Base-by-base conservation (phyloP, 2,329 filamentous ascomycete species). In the Xylariaceae sp. region DNA sequence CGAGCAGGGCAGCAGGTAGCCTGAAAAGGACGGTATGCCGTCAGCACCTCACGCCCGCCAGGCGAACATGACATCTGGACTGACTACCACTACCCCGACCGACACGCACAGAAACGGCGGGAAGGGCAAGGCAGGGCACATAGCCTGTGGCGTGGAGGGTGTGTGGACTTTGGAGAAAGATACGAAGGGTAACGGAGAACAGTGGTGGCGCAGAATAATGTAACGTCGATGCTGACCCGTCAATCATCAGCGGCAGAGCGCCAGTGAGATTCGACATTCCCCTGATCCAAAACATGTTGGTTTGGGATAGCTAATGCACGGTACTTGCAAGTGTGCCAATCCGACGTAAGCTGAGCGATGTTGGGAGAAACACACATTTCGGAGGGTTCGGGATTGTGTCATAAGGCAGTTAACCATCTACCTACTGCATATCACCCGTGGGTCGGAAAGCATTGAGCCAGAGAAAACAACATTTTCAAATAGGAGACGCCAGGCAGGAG, bases 271-370 rank as follows among this genome's bases (percentile, higher is more conserved):
- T 22, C 15, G 45, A 44, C 32, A n/a, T 42, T 51, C 49, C 55
- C 53, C 53, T 56, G 55, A 50, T 52, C 52, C 51, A 53, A 55
- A 48, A 51, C 44, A 43, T 35, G 53, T 42, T 35, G 45, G 39
- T 51, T 42, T 47, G 42, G 42, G 47, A 49, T 49, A 27, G 36
- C n/a, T 27, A 35, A 56, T 58, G 55, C 55, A 58, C 42, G 55
- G 55, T 54, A 58, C 55, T 58, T 58, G 36, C 46, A 35, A n/a
- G 48, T 44, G 48, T 49, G 48, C 45, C 49, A 51, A 42, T 52
- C 43, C 47, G 43, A 49, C 51, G 53, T 56, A 49, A 55, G 53
- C 48, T 9, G 19, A 12, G n/a, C 14, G 39, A 41, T 5, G 22
- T 27, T 27, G 22, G 47, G 33, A 42, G 44, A 50, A 38, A 27